Evolutionary conservation across 2,329 filamentous ascomycete species (phyloP), one percentile per base, ranked within the genome.

Genomic region (Pseudogymnoascus destructans): DNA sequence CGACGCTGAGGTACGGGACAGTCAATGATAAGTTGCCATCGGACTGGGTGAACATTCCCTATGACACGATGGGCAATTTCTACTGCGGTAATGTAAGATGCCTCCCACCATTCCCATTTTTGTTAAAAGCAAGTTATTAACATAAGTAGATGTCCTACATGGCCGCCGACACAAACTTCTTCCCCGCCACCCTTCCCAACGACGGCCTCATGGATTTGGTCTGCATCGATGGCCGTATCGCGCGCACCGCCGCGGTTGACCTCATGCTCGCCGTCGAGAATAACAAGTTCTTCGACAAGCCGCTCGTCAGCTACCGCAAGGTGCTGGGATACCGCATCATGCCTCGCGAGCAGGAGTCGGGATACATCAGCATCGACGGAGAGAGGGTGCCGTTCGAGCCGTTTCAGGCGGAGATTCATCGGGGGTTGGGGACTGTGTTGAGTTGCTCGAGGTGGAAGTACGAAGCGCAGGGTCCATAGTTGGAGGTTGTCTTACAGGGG

Each of bases 351-450:
- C 78, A 84, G 65, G 74, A 80, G 36, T 79, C 84, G 62, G 92
- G 92, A 1, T 93, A 87, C 70, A 95, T 98, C 69, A 95, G 89
- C 69, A 89, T 98, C 63, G 93, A 97, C 67, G 93, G 93, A 35
- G 93, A 98, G 73, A 79, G 80, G 58, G 77, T 95, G 2, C 87
- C 89, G 0, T 97, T 95, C 69, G 85, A 85, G 65, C 86, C 89
- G 0, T 95, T 96, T 69, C 93, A 98, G 74, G 89, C 85, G 2
- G 93, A 98, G 72, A 78, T 96, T 5, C 89, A 96, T 70, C 79
- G 76, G 57, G 87, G 86, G 0, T 75, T 98, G 21, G 93, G 89
- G 0, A 89, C 87, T 3, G 87, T 92, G n/a, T 74, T 97, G 62
- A 89, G 88, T 55, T 89, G 86, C 72, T 81, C 76, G 25, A 87